A percentile compares a stretch with the other conserved stretches of the same genome.
phyloP scores from a whole-genome alignment of 176 grass and related monocot species.

The Aegilops umbellulata region DNA sequence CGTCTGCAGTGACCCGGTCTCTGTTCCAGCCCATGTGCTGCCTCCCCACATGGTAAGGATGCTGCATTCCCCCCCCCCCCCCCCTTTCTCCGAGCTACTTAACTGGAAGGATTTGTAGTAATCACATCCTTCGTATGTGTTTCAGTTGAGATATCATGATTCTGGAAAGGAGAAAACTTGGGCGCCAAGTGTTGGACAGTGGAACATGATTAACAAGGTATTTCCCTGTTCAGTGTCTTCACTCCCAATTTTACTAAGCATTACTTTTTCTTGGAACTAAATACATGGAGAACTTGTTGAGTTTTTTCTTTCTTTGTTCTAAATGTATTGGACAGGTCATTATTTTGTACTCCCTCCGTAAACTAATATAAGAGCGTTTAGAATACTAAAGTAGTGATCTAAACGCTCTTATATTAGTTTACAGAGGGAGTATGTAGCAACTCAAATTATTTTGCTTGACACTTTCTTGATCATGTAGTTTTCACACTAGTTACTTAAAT shows the following conservation, averaged over 20 bases:
- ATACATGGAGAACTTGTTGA: neutral
- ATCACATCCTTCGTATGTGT: neutral
- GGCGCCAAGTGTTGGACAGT: too few species aligned
- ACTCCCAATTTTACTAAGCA: neutral
- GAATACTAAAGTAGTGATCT: too few species aligned
- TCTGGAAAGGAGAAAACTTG: too few species aligned
- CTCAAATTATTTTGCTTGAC: too few species aligned
- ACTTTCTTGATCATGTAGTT: too few species aligned
- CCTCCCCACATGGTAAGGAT: slow-evolving; percentile 55
- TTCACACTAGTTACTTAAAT: too few species aligned
- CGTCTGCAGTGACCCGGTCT: slow-evolving; percentile 46
- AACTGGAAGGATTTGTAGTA: neutral
- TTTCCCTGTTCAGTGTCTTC: neutral
- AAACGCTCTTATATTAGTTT: too few species aligned
- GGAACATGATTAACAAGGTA: slow-evolving; percentile 47
- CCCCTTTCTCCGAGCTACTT: neutral
- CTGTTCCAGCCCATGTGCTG: slow-evolving; percentile 61
- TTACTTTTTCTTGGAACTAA: neutral
- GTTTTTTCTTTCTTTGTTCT: neutral
- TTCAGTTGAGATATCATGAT: slow-evolving; percentile 33
- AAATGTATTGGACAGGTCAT: too few species aligned
- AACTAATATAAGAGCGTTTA: too few species aligned
- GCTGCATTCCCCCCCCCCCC: too few species aligned
- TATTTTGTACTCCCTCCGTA: too few species aligned
- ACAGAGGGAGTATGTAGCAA: too few species aligned